Percentiles rank a stretch among this genome's conserved stretches.
These are phyloP conservation scores for Rhodocollybia butyracea DNA, from an alignment of 768 basidiomycete genomes.

Conservation along the genomic window DNA sequence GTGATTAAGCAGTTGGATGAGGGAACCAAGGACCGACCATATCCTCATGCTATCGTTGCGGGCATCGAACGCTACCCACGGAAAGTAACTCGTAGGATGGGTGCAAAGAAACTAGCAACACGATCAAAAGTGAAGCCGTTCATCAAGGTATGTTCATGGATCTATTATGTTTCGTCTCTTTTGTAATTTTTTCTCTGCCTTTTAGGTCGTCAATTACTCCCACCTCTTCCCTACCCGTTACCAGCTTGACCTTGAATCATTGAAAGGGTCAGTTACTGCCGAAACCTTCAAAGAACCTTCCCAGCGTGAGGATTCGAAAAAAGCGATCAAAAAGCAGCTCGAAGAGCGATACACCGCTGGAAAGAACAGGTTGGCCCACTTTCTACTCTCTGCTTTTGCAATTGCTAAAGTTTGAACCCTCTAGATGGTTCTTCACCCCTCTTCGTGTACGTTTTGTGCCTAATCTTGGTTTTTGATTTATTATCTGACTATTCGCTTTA, in stretches of 20 bases:
- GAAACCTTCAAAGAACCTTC: constrained; percentile 99
- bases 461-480: not conserved
- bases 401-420: too few species aligned
- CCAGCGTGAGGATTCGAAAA: constrained; percentile 93
- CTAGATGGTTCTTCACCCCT: constrained; percentile 96
- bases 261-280: constrained; percentile 79
- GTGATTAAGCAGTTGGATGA: constrained; percentile 98
- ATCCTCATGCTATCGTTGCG: constrained; percentile 97
- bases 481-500: not conserved
- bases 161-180: not conserved
- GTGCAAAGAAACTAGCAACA: constrained; percentile 88
- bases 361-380: constrained; percentile 96
- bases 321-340: constrained; percentile 92
- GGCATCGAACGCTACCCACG: constrained; percentile 97
- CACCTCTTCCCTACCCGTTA: constrained; percentile 99
- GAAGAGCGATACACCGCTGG: constrained; percentile 93
- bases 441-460: constrained; percentile 57
- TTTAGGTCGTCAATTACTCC: constrained; percentile 91
- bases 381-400: too few species aligned
- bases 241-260: constrained; percentile 90
- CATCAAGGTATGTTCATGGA: not conserved
- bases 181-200: not conserved
- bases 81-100: constrained; percentile 98
- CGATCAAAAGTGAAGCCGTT: constrained; percentile 98
- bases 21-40: constrained; percentile 92